Evolutionary conservation across 2,329 filamentous ascomycete genomes (phyloP), one percentile per base, ranked within the genome.

Genomic region (Allantophomopsis cytisporea): DNA sequence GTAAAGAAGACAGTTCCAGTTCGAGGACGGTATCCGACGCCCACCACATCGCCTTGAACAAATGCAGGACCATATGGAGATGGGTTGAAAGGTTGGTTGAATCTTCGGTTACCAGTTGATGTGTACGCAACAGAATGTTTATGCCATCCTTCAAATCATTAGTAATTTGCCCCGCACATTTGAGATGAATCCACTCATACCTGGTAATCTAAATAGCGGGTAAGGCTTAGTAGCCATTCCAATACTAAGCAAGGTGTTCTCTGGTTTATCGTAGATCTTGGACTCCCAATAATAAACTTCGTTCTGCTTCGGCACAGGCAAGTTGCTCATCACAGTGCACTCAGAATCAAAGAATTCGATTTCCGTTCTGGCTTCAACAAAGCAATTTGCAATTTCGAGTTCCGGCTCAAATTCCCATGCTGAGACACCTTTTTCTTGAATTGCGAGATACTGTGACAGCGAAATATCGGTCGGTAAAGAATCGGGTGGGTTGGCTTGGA

Each of bases 391-490:
- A 50, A 96, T 95, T 61, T 98, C 91, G 30, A 96, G 66, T 60
- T 98, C 91, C n/a, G 91, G 91, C 60, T 96, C 91, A 54, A 98
- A 98, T 60, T 98, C 91, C 91, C 91, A 98, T 6, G 91, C 91
- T 5, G 91, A 94, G n/a, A 98, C 89, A 38, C 91, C 91, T 61
- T 98, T 98, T 65, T 98, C 91, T 64, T 98, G 91, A 49, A 98
- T 98, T 33, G 91, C 91, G 43, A 98, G 73, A 58, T 94, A 96
- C 59, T 98, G 91, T 30, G 91, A 96, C 47, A 98, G 66, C 16
- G 91, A 96, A 47, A 98, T 98, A 57, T 98, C 91, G 49, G 91
- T 96, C 54, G 91, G 87, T 42, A 89, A 66, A 7, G 91, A 96
- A 60, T 98, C 91, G 47, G 91, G 87, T 3, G 89, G 91, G 56